Evolutionary conservation across 2,329 filamentous ascomycete genomes (phyloP), one percentile per base, ranked within the genome.

Genomic region (Helicocarpus griseus): DNA sequence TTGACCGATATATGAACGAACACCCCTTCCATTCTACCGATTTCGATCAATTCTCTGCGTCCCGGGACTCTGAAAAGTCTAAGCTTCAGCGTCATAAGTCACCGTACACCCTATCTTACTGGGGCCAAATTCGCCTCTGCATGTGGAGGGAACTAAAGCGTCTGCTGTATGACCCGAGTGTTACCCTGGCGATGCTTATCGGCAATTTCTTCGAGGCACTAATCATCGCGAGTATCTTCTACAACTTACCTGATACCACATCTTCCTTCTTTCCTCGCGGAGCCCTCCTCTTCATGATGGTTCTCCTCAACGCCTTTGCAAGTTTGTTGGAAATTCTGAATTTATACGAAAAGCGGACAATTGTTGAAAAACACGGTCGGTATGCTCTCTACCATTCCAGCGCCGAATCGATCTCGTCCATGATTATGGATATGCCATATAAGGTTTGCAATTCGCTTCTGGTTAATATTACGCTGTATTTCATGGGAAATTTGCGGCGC

Each of bases 331-430:
- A 93, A 67, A 79, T 95, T 64, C 69, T 93, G 24, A 89, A 86
- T 0, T 77, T 95, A 4, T 95, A 91, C 63, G 81, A 87, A 2
- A 89, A 95, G 78, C 84, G 90, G 33, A 85, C 87, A 1, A 94
- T 95, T 60, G 87, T 95, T 53, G 89, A 95, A 65, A 95, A 95
- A 66, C 90, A 96, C 60, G 72, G 77, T 52, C 82, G 86, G 53
- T 95, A 95, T 65, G 89, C 89, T 17, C 76, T 95, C 13, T 95
- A 95, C 62, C 90, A 95, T 62, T 88, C 90, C 0, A 89, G 85
- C 5, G 86, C 89, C 85, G 85, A 66, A 84, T 85, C 58, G 82
- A 78, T 0, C 83, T 75, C 57, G 13, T 89, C 95, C 74, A 87
- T 89, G 17, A 77, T 89, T 53, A 82, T 86, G 0, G 90, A 95